Percentiles rank a stretch among this genome's conserved stretches.
Evolutionary conservation across 2,329 filamentous ascomycete species (phyloP).

Genomic region (Whalleya microplaca): DNA sequence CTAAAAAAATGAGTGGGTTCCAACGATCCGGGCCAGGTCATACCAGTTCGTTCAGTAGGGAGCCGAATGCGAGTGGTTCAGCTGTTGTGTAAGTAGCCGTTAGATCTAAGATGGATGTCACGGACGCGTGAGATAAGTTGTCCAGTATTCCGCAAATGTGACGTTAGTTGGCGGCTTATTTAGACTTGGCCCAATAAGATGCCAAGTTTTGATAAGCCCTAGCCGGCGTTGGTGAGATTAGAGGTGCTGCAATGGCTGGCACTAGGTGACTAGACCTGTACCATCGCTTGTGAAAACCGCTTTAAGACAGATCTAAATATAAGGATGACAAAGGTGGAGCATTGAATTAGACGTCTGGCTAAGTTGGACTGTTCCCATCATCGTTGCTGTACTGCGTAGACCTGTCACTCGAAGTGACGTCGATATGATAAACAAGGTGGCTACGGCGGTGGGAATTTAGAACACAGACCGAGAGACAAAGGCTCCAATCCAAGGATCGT

Average conservation of each 20-base stretch:
- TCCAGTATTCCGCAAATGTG: not conserved
- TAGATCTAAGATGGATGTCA: no score
- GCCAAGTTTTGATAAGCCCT: not conserved
- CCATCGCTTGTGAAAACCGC: conserved; percentile 8
- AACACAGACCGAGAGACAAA: not conserved
- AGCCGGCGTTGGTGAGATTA: not conserved
- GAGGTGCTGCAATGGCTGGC: not conserved
- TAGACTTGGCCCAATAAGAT: not conserved
- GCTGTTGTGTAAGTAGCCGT: not conserved
- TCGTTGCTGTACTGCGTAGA: no score
- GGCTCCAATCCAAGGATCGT: not conserved
- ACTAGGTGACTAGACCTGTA: not conserved
- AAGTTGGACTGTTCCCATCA: no score
- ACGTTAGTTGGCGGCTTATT: not conserved
- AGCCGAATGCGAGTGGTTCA: not conserved
- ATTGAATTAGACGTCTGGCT: no score
- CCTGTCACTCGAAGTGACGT: no score
- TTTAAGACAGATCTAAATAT: conserved; percentile 1
- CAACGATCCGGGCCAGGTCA: not conserved
- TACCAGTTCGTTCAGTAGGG: not conserved
- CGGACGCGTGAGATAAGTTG: not conserved
- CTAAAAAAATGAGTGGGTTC: not conserved
- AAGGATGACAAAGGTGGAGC: not conserved
- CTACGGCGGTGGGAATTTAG: no score
- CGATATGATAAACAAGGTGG: no score